Conservation (phyloP, 108 stramenopile genomes). For the Discostella pseudostelligera region DNA sequence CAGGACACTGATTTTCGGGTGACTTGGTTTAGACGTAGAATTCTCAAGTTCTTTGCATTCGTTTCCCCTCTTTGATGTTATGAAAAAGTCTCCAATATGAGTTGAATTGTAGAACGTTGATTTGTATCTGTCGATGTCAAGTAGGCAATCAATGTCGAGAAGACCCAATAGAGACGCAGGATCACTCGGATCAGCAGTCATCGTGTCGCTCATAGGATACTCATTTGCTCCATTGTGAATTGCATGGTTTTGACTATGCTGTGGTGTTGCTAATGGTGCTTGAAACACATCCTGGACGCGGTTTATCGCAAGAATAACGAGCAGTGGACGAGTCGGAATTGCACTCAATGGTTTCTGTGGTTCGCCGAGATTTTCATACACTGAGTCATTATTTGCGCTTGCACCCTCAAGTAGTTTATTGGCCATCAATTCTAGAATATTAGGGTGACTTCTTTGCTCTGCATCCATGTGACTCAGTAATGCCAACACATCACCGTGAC, state of each 20-base stretch:
- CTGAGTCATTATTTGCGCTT: not conserved
- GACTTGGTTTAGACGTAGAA: not conserved
- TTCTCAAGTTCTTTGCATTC: not conserved
- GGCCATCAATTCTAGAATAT: constrained; percentile 38
- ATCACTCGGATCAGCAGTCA: constrained; percentile 12
- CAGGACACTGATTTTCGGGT: constrained; percentile 37
- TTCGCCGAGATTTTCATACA: not conserved
- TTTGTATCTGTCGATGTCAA: constrained; percentile 34
- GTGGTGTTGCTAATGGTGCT: constrained; percentile 39
- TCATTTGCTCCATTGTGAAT: not conserved
- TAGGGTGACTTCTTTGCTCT: constrained; percentile 35
- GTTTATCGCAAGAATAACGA: constrained; percentile 44
- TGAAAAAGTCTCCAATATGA: constrained; percentile 44
- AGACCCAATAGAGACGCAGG: constrained; percentile 22
- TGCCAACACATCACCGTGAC: constrained; percentile 14
- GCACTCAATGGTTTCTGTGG: constrained; percentile 19
- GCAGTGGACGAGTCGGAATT: constrained; percentile 19
- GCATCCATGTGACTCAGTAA: constrained; percentile 11
- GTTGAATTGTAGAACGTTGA: constrained; percentile 29
- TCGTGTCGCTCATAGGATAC: not conserved
- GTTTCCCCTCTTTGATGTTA: constrained; percentile 7
- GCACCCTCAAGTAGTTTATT: constrained; percentile 12
- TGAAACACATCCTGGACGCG: constrained; percentile 45
- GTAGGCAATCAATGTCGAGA: constrained; percentile 8
- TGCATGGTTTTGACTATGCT: not conserved